Evolutionary conservation across 768 basidiomycete species (phyloP).

Genomic region (Rhizopogon vulgaris): DNA sequence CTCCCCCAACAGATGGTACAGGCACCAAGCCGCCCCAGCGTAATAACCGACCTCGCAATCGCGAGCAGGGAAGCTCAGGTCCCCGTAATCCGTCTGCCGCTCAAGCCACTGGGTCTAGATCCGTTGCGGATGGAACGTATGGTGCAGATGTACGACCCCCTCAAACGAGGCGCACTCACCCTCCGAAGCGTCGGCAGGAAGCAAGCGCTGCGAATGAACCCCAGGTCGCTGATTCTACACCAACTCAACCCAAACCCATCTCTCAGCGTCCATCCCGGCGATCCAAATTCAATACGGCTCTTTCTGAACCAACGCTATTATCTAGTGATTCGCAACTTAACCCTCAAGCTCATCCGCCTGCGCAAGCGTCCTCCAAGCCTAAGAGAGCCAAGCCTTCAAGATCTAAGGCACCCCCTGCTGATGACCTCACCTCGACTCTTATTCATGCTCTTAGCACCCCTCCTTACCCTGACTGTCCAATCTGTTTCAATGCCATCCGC

Average conservation of each 20-base stretch:
- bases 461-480: constrained; percentile 75
- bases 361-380: neutral
- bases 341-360: neutral
- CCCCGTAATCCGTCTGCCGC: neutral
- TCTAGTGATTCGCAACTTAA: neutral
- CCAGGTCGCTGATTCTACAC: neutral
- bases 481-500: constrained; percentile 76
- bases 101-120: neutral
- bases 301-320: constrained; percentile 19
- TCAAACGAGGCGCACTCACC: neutral
- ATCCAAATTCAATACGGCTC: constrained; percentile 29
- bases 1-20: neutral
- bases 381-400: constrained; percentile 7
- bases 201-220: no score
- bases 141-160: no score
- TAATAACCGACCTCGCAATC: neutral
- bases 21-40: neutral
- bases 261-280: constrained; percentile 22
- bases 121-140: neutral
- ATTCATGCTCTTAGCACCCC: constrained; percentile 58
- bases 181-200: neutral
- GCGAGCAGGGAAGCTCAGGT: neutral
- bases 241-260: neutral
- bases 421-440: constrained; percentile 73
- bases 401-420: constrained; percentile 21